Evolutionary conservation across 2,329 filamentous ascomycete species (phyloP).

Genomic region (Daldinia sp.): DNA sequence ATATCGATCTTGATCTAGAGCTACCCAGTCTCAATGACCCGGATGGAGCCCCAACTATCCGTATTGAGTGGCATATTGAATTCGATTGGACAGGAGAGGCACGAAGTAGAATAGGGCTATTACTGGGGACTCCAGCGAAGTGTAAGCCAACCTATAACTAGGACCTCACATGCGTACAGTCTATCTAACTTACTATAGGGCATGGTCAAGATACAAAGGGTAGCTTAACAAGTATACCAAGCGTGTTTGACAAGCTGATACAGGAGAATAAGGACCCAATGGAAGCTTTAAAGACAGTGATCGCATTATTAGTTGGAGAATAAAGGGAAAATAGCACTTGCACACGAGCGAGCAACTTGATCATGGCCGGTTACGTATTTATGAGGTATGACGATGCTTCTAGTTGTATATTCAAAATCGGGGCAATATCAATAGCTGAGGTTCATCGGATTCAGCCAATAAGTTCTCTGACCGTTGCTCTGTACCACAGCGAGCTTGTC

Average conservation of each 20-base stretch:
- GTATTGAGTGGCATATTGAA: conserved; percentile 71
- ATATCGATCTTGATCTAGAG: conserved; percentile 57
- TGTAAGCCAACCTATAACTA: conserved; percentile 64
- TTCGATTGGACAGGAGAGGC: conserved; percentile 83
- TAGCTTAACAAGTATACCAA: conserved; percentile 68
- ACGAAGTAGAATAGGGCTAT: conserved; percentile 66
- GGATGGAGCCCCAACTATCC: conserved; percentile 57
- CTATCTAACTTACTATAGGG: conserved; percentile 59
- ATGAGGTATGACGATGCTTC: conserved; percentile 1
- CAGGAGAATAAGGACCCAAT: conserved; percentile 66
- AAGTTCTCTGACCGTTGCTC: neutral
- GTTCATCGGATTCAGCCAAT: neutral
- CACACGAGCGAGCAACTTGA: neutral
- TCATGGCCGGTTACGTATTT: neutral
- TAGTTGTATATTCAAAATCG: neutral
- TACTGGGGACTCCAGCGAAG: conserved; percentile 68
- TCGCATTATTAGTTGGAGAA: conserved; percentile 68
- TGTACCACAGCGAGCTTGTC: neutral
- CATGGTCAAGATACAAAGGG: conserved; percentile 67
- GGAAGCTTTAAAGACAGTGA: conserved; percentile 68
- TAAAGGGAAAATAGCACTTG: conserved; percentile 18
- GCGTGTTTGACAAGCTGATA: conserved; percentile 71
- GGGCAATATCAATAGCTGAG: neutral
- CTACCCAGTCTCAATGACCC: conserved; percentile 53
- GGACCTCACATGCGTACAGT: neutral